Conservation (phyloP, 257 asterid species). For the Penstemon newberryi region DNA sequence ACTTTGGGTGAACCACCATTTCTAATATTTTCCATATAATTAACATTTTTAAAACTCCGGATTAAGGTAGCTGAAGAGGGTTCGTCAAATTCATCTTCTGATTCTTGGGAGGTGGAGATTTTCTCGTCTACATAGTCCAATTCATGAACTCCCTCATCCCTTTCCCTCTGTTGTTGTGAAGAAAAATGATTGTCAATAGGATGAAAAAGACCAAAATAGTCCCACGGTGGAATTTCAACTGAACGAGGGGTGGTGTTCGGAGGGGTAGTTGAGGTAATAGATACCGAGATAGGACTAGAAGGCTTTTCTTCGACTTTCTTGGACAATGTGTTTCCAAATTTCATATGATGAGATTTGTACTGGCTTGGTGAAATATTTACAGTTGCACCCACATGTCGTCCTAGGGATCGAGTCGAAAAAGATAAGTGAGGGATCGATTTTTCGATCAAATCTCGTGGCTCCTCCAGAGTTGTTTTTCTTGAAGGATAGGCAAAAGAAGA, state of each 20-base stretch:
- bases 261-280: constrained; percentile 65
- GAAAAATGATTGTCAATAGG: constrained; percentile 63
- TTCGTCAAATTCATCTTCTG: constrained; percentile 91
- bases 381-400: constrained; percentile 51
- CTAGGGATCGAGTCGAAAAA: constrained; percentile 54
- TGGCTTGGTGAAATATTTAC: constrained; percentile 47
- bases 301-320: constrained; percentile 82
- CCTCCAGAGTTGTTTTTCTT: constrained; percentile 53
- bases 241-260: constrained; percentile 62
- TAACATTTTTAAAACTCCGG: constrained; percentile 79
- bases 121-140: constrained; percentile 49
- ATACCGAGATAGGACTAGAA: constrained; percentile 48
- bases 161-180: constrained; percentile 40
- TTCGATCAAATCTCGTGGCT: constrained; percentile 44
- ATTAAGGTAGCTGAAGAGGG: constrained; percentile 76
- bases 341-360: constrained; percentile 67
- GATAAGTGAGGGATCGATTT: constrained; percentile 64
- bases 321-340: constrained; percentile 61
- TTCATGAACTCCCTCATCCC: constrained; percentile 47
- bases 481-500: constrained; percentile 41
- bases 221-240: constrained; percentile 77
- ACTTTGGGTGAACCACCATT: constrained; percentile 33
- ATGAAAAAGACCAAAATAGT: constrained; percentile 79
- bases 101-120: constrained; percentile 55
- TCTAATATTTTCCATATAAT: constrained; percentile 38